These are phyloP conservation scores for Ajuga chamaepitys DNA, from an alignment of 257 asterid species.

Conservation along the genomic window DNA sequence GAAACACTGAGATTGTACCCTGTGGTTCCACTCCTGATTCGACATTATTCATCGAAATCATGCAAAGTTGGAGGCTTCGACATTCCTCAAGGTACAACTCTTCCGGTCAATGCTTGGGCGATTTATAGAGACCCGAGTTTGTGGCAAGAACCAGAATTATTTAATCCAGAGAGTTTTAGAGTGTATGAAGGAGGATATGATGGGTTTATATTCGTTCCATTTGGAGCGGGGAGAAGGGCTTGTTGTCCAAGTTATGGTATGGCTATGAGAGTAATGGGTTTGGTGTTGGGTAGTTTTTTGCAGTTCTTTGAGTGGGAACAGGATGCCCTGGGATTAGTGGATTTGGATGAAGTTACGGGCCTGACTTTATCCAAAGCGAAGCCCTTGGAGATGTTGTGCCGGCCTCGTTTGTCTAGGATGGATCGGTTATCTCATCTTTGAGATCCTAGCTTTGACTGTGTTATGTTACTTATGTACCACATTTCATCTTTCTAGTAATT, in stretches of 20 bases:
- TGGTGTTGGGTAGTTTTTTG: conserved; percentile 30
- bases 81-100: conserved; percentile 26
- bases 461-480: too few species aligned
- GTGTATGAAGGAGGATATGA: conserved; percentile 15
- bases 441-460: not conserved
- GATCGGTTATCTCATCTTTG: conserved; percentile 2
- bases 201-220: conserved; percentile 27
- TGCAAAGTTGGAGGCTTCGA: conserved; percentile 24
- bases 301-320: conserved; percentile 53
- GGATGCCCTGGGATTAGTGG: conserved; percentile 16
- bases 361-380: conserved; percentile 24
- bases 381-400: conserved; percentile 30
- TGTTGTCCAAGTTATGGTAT: conserved; percentile 38
- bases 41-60: conserved; percentile 30
- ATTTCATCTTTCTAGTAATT: too few species aligned
- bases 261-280: conserved; percentile 34
- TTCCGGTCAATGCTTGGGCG: conserved; percentile 38
- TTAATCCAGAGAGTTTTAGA: conserved; percentile 30
- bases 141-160: conserved; percentile 26
- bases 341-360: conserved; percentile 23
- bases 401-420: conserved; percentile 19
- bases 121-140: conserved; percentile 27
- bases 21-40: conserved; percentile 37
- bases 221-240: conserved; percentile 46
- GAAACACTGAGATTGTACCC: conserved; percentile 35